Conservation (phyloP, 129 eudicot species). For the Pittosporum tobira region DNA sequence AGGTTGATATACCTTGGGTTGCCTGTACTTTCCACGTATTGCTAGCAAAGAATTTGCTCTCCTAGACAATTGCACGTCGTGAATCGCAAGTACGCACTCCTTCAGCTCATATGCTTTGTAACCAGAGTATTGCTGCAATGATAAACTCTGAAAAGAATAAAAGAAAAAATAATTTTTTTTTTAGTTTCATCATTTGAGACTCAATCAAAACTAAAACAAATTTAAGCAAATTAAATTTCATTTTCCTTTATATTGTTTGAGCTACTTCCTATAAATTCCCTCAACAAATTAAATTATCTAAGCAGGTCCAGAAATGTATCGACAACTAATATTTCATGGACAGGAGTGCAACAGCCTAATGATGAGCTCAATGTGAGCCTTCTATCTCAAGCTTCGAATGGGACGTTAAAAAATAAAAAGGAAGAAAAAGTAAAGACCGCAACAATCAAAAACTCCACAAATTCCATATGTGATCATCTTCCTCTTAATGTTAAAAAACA, state of each 20-base stretch:
- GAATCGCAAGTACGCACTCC: conserved; percentile 64
- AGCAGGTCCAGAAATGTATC: no score
- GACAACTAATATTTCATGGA: no score
- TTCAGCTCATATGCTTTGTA: conserved; percentile 54
- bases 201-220: not conserved
- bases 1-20: conserved; percentile 48
- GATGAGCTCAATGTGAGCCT: no score
- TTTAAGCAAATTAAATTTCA: no score
- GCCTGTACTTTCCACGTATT: conserved; percentile 55
- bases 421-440: not conserved
- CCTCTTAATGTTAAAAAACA: not conserved
- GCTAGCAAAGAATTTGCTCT: conserved; percentile 38
- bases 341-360: no score
- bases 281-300: no score
- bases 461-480: not conserved
- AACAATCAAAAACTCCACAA: no score
- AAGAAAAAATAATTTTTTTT: not conserved
- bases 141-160: conserved; percentile 33
- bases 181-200: not conserved
- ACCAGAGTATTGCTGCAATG: conserved; percentile 51
- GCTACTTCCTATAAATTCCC: no score
- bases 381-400: not conserved
- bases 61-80: conserved; percentile 44
- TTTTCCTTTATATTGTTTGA: no score
- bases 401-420: not conserved